phyloP scores from a whole-genome alignment of 257 asterid species.

The Apocynum venetum region DNA sequence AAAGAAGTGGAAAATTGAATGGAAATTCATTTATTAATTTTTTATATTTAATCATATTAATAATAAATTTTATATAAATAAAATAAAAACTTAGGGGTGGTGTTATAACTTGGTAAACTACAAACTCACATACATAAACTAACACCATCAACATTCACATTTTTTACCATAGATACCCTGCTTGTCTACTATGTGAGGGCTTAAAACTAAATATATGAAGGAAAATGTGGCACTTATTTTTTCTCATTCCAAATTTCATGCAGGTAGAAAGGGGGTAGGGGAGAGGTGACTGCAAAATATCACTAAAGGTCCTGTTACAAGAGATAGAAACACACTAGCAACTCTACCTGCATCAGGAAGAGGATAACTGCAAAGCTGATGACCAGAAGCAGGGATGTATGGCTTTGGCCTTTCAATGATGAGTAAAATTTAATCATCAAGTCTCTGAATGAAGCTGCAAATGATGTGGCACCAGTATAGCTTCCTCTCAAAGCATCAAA shows the following conservation, averaged over 20 bases:
- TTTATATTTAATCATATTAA: too few species aligned
- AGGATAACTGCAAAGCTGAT: slow-evolving; percentile 55
- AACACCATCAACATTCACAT: neutral
- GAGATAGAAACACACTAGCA: neutral
- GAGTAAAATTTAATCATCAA: slow-evolving; percentile 35
- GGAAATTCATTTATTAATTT: too few species aligned
- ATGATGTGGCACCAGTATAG: slow-evolving; percentile 27
- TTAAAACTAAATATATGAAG: neutral
- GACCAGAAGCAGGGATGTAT: slow-evolving; percentile 52
- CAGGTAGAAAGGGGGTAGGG: neutral
- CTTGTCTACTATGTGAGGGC: neutral
- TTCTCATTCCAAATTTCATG: neutral
- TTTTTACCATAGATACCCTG: neutral
- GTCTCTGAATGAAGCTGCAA: slow-evolving; percentile 39
- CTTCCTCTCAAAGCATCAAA: slow-evolving; percentile 28
- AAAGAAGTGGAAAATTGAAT: neutral
- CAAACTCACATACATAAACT: neutral
- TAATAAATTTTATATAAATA: too few species aligned
- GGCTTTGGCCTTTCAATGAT: slow-evolving; percentile 48
- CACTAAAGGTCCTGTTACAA: neutral
- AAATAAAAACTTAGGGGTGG: too few species aligned
- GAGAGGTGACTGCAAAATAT: neutral
- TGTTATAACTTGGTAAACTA: neutral
- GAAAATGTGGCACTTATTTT: neutral
- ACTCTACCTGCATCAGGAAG: slow-evolving; percentile 83